Evolutionary conservation across 2,329 filamentous ascomycete genomes (phyloP).

Genomic region (Pestalotiopsis sp.): DNA sequence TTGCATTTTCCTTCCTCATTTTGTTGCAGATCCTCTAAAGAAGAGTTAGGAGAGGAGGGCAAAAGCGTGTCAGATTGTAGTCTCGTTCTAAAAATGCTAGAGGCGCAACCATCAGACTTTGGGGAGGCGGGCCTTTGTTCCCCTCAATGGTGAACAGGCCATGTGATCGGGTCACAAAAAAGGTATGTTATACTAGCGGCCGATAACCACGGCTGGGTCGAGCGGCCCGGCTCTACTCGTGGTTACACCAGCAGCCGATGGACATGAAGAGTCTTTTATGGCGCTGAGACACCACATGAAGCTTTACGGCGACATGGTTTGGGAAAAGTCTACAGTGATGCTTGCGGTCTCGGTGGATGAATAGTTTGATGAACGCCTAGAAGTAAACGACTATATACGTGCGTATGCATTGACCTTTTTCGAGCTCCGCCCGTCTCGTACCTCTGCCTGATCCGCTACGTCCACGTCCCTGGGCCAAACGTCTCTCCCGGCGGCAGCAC

Average conservation of each 20-base stretch:
- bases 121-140: background rate
- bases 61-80: background rate
- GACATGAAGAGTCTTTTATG: background rate
- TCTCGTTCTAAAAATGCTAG: background rate
- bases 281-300: background rate
- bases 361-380: background rate
- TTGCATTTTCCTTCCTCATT: too few species aligned
- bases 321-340: too few species aligned
- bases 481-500: slow-evolving; percentile 54
- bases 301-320: background rate
- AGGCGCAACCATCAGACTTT: background rate
- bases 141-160: background rate
- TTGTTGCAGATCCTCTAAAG: too few species aligned
- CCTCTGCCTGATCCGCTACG: background rate
- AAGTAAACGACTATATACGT: background rate
- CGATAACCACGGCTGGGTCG: background rate
- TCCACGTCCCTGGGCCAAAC: slow-evolving; percentile 65
- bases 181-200: background rate
- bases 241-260: background rate
- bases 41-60: too few species aligned
- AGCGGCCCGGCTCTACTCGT: background rate
- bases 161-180: background rate
- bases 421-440: background rate
- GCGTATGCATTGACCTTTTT: background rate
- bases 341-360: too few species aligned